phyloP scores from a whole-genome alignment of 352 stramenopile genomes.

The Phytophthora foliorum region DNA sequence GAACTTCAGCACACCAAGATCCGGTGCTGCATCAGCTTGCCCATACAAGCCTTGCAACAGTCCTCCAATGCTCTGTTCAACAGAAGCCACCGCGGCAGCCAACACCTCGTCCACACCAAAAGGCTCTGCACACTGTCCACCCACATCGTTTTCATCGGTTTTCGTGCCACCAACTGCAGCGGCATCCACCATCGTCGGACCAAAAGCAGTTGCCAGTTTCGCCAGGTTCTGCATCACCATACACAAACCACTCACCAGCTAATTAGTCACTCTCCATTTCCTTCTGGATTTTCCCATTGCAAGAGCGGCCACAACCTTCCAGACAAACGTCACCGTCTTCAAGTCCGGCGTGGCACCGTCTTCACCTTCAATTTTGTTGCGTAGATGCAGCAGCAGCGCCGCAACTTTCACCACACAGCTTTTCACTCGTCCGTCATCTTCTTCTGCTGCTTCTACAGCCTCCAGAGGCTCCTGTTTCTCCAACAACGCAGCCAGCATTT shows the following conservation, averaged over 20 bases:
- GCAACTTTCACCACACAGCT: constrained; percentile 26
- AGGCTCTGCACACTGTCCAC: neutral
- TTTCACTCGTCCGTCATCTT: neutral
- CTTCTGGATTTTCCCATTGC: neutral
- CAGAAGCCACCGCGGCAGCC: constrained; percentile 33
- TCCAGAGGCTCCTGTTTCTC: constrained; percentile 6
- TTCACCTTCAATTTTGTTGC: constrained; percentile 22
- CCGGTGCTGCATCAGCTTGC: neutral
- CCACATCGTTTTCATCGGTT: neutral
- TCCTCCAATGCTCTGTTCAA: constrained; percentile 39
- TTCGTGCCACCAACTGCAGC: neutral
- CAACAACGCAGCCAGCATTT: constrained; percentile 28
- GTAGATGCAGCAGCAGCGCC: constrained; percentile 30
- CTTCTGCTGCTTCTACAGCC: neutral
- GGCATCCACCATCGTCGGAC: constrained; percentile 11
- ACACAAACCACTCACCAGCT: neutral
- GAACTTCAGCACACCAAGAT: constrained; percentile 45
- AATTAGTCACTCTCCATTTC: neutral
- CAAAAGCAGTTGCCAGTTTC: constrained; percentile 49
- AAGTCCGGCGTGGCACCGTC: constrained; percentile 32
- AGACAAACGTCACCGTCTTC: constrained; percentile 58
- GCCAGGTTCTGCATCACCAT: constrained; percentile 48
- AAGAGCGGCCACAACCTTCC: constrained; percentile 47
- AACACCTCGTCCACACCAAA: constrained; percentile 51
- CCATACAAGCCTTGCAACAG: constrained; percentile 23